These are phyloP conservation scores for Scleroderma citrinum DNA, from an alignment of 768 basidiomycete genomes.

Conservation along the genomic window DNA sequence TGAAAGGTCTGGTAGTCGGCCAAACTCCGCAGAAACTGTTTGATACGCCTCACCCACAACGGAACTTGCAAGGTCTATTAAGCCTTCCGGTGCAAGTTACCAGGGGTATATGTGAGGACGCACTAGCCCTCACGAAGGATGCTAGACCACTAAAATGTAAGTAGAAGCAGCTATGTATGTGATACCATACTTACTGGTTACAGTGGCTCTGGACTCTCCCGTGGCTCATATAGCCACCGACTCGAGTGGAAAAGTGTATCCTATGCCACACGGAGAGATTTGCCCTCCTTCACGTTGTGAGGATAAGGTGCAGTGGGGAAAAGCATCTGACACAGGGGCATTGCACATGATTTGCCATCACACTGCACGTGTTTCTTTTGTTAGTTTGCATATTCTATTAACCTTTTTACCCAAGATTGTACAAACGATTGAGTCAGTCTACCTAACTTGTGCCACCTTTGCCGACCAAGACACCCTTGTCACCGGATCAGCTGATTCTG, in stretches of 20 bases:
- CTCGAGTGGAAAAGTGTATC: conserved; percentile 38
- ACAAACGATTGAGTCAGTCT: conserved; percentile 72
- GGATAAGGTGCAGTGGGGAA: conserved; percentile 68
- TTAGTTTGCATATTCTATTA: not conserved
- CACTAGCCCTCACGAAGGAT: conserved; percentile 58
- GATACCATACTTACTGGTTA: conserved; percentile 14
- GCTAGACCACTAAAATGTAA: conserved; percentile 52
- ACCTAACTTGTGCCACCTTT: conserved; percentile 70
- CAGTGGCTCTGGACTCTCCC: conserved; percentile 36
- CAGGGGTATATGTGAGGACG: conserved; percentile 83
- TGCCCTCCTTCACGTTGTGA: conserved; percentile 54
- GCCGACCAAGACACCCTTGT: conserved; percentile 68
- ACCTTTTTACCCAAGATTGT: conserved; percentile 42
- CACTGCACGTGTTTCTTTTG: conserved; percentile 36
- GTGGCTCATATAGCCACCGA: conserved; percentile 48
- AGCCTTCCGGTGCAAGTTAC: conserved; percentile 65
- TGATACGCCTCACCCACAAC: conserved; percentile 62
- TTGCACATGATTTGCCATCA: conserved; percentile 60
- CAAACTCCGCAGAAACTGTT: conserved; percentile 91
- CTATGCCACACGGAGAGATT: conserved; percentile 55
- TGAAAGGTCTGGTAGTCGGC: conserved; percentile 50
- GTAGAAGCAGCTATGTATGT: not conserved
- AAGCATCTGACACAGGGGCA: conserved; percentile 36
- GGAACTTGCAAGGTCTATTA: conserved; percentile 65
- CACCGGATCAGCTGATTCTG: conserved; percentile 76